Base-by-base conservation (phyloP, 192 early-diverging fungal genomes). In the Backusella westeae region DNA sequence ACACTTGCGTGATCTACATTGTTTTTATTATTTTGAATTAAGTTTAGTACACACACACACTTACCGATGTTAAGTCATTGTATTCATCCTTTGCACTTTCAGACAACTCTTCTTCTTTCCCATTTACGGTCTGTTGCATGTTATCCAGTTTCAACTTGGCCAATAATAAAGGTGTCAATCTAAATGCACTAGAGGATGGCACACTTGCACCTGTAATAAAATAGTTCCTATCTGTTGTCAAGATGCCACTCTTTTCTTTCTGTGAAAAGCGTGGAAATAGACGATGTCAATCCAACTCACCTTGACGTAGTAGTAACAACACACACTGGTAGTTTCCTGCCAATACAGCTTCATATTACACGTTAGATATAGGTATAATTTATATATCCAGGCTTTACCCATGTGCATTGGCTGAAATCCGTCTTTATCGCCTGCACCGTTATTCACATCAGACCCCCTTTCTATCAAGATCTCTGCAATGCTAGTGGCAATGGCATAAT, bases 101-200 rank as follows among this genome's bases (percentile, higher is more conserved):
- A 1, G 78, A 63, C 17, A 42, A 26, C 14, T 32, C 67, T 10
- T 35, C 8, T 19, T 35, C 8, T 19, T 35, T 29, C 1, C 35
- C 23, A 44, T 21, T 41, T 32, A 32, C 32, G 2, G 32, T 3
- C 32, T 3, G 2, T 32, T 32, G 32, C 29, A 69, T 66, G 23
- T 79, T 79, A 70, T 79, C 73, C 10, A 79, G 6, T n/a, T 79
- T 79, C 8, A 79, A 26, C 56, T 78, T 81, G 38, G 80, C 80
- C 15, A 81, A 59, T 21, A 81, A 42, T 6, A 83, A 32, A 1
- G 82, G 82, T 21, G 82, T 83, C 15, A 79, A 29, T 29, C 82
- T 78, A 69, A 83, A 83, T 10, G 82, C 75, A 42, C 77, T 78
- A 39, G 82, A 80, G 10, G 77, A 72, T 41, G 82, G 82, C 67